Conservation (phyloP, 257 asterid species). For the Paraleonurus japonicus region DNA sequence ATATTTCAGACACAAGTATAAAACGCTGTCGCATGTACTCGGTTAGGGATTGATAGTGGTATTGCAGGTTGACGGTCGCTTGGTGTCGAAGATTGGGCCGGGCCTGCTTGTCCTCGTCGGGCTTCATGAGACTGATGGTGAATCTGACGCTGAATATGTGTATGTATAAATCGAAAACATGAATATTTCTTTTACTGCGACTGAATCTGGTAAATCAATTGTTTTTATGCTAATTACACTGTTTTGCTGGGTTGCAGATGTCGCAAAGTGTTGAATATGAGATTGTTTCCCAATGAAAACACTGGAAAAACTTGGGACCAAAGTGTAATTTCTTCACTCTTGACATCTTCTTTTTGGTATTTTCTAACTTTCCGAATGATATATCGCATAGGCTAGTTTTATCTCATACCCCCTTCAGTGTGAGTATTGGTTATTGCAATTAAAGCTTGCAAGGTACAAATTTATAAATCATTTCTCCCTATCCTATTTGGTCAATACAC, state of each 20-base stretch:
- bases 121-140: conserved; percentile 65
- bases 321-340: conserved; percentile 52
- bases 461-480: background rate
- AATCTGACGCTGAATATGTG: conserved; percentile 79
- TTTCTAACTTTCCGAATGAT: background rate
- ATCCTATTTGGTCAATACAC: background rate
- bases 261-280: conserved; percentile 90
- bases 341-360: background rate
- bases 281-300: conserved; percentile 68
- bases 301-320: conserved; percentile 83
- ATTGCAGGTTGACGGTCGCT: conserved; percentile 73
- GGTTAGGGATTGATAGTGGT: conserved; percentile 19
- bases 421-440: background rate
- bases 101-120: conserved; percentile 86
- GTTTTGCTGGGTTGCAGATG: conserved; percentile 59
- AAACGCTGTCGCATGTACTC: background rate
- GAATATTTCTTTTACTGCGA: background rate
- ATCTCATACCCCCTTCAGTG: background rate
- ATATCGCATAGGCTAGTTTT: background rate
- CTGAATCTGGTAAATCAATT: background rate
- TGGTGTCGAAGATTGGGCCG: conserved; percentile 72
- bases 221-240: conserved; percentile 7
- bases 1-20: background rate
- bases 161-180: conserved; percentile 22
- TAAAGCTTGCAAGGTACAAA: background rate